These are phyloP conservation scores for Backusella morwellensis DNA, from an alignment of 192 early-diverging fungal genomes.

Conservation along the genomic window DNA sequence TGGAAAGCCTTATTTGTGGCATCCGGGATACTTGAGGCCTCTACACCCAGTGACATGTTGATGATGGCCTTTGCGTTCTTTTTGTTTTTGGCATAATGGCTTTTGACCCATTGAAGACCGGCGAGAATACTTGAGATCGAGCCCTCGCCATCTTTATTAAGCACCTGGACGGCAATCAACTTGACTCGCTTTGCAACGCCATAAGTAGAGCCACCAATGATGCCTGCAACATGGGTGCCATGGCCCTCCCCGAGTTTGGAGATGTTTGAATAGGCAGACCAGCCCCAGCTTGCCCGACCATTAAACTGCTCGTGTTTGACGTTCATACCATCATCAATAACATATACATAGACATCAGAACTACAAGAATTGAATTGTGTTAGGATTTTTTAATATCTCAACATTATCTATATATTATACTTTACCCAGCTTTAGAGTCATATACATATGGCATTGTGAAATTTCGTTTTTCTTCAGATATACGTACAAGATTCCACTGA, in stretches of 20 bases:
- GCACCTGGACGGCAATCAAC: conserved; percentile 68
- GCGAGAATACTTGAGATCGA: conserved; percentile 40
- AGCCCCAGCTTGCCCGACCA: conserved; percentile 69
- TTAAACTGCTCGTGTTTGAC: conserved; percentile 65
- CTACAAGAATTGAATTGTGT: not conserved
- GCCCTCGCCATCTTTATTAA: conserved; percentile 53
- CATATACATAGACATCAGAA: conserved; percentile 54
- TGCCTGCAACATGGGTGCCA: conserved; percentile 67
- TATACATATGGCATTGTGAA: conserved; percentile 19
- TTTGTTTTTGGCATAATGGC: conserved; percentile 16
- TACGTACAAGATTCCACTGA: conserved; percentile 82
- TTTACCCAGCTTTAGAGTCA: conserved; percentile 14
- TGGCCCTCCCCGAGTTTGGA: conserved; percentile 39
- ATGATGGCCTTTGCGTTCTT: conserved; percentile 47
- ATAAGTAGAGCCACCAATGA: conserved; percentile 56
- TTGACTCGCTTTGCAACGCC: conserved; percentile 72
- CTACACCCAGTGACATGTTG: conserved; percentile 73
- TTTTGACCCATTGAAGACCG: conserved; percentile 41
- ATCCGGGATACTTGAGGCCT: conserved; percentile 1
- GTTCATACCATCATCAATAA: conserved; percentile 60
- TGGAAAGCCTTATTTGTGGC: conserved; percentile 50
- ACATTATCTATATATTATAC: not conserved
- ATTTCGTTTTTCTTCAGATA: conserved; percentile 60
- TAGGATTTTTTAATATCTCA: not conserved
- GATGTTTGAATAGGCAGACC: conserved; percentile 1